Percentiles rank a stretch among this genome's conserved stretches.
These are phyloP conservation scores for Cyclocybe cylindracea DNA, from an alignment of 768 basidiomycete species.

Conservation along the genomic window DNA sequence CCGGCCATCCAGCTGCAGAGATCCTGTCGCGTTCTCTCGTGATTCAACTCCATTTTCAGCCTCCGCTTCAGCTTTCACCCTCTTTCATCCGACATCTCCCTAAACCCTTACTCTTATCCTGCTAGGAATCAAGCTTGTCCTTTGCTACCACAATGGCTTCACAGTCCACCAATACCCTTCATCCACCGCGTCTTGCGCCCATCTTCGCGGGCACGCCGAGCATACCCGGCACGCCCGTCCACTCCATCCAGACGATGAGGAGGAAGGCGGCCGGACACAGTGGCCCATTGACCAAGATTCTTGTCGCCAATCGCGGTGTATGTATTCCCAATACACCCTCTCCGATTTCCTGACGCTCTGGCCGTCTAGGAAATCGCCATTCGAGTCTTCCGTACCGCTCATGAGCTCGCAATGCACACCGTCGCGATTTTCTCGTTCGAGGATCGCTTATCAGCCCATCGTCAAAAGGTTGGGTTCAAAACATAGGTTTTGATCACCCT, in stretches of 20 bases:
- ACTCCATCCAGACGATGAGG: slow-evolving; percentile 89
- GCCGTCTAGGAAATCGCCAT: slow-evolving; percentile 90
- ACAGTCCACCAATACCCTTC: slow-evolving; percentile 43
- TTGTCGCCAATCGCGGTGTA: slow-evolving; percentile 92
- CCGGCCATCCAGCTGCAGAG: background rate
- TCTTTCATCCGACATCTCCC: background rate
- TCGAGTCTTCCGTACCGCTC: slow-evolving; percentile 96
- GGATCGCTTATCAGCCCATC: slow-evolving; percentile 94
- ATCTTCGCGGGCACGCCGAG: slow-evolving; percentile 77
- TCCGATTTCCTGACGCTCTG: slow-evolving; percentile 8
- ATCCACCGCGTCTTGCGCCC: slow-evolving; percentile 72
- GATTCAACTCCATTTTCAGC: background rate
- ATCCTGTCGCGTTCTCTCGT: background rate
- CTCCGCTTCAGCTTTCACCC: slow-evolving; percentile 1
- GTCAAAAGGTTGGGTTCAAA: slow-evolving; percentile 75
- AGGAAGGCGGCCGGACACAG: slow-evolving; percentile 89
- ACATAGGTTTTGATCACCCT: too few species aligned
- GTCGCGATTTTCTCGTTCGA: slow-evolving; percentile 98
- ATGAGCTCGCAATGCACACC: slow-evolving; percentile 98
- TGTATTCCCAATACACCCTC: slow-evolving; percentile 23
- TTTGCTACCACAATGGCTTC: slow-evolving; percentile 41
- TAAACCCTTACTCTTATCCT: slow-evolving; percentile 4
- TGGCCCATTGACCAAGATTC: slow-evolving; percentile 87
- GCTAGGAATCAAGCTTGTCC: background rate
- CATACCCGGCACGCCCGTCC: slow-evolving; percentile 81